Percentiles rank a stretch among this genome's conserved stretches.
phyloP scores from a whole-genome alignment of 345 rosid genomes.

The Bretschneidera sinensis region DNA sequence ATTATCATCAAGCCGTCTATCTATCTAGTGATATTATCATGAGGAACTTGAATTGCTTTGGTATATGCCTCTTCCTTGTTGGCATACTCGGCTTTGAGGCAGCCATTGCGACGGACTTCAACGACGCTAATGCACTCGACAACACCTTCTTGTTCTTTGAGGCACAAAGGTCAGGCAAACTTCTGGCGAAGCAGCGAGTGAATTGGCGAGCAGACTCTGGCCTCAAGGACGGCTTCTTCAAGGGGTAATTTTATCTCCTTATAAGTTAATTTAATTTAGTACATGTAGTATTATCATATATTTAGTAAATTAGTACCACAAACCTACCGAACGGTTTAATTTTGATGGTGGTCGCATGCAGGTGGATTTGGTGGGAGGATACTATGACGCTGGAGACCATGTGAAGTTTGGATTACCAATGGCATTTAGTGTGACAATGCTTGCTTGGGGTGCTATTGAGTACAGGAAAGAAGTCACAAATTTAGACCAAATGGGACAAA shows the following conservation, averaged over 20 bases:
- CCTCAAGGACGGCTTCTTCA: slow-evolving; percentile 52
- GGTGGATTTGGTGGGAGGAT: slow-evolving; percentile 85
- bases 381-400: slow-evolving; percentile 91
- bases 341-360: slow-evolving; percentile 13
- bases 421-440: slow-evolving; percentile 73
- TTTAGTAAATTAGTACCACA: no score
- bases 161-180: slow-evolving; percentile 64
- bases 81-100: slow-evolving; percentile 17
- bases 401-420: slow-evolving; percentile 90
- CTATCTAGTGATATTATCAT: not conserved
- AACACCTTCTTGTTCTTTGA: slow-evolving; percentile 65
- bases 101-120: slow-evolving; percentile 26
- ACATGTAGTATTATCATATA: no score
- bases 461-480: slow-evolving; percentile 50
- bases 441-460: slow-evolving; percentile 71
- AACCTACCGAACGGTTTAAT: no score
- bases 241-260: slow-evolving; percentile 35
- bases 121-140: slow-evolving; percentile 51
- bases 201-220: slow-evolving; percentile 65
- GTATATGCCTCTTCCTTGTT: slow-evolving; percentile 18
- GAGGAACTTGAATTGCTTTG: slow-evolving; percentile 19
- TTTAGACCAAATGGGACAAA: slow-evolving; percentile 50
- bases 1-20: slow-evolving; percentile 2
- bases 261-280: not conserved
- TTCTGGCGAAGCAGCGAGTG: slow-evolving; percentile 42